These are phyloP conservation scores for Rhodomyrtus psidioides DNA, from an alignment of 441 rosid genomes.

Conservation along the genomic window DNA sequence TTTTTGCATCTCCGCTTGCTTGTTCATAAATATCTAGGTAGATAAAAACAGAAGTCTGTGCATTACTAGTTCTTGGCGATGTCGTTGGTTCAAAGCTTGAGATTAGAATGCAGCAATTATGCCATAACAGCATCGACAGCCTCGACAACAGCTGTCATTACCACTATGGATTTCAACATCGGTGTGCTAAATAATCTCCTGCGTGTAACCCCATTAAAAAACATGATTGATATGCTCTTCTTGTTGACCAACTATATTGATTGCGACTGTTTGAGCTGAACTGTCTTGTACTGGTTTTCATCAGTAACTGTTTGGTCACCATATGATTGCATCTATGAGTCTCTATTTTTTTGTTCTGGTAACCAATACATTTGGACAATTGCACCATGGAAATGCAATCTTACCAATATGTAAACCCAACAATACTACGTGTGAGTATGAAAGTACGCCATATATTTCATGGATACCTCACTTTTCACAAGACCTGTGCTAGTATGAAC, in stretches of 20 bases:
- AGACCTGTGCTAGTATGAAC: background rate
- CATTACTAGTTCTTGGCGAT: background rate
- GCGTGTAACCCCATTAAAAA: background rate
- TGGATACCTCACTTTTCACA: background rate
- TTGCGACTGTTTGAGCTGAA: background rate
- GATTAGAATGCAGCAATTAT: background rate
- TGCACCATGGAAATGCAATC: background rate
- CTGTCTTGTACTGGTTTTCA: background rate
- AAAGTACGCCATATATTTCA: background rate
- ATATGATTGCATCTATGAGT: background rate
- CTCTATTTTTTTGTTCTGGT: background rate
- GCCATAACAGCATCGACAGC: background rate
- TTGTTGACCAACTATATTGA: background rate
- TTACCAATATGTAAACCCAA: background rate
- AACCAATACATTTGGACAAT: background rate
- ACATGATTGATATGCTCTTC: background rate
- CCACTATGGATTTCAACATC: background rate
- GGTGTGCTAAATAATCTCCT: background rate
- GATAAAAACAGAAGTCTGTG: background rate
- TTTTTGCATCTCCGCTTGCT: background rate
- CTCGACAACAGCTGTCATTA: background rate
- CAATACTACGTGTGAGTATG: background rate
- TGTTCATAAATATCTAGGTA: background rate
- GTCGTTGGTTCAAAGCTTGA: background rate
- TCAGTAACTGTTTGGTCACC: background rate